These are phyloP conservation scores for Termitomyces sp. DNA, from an alignment of 768 basidiomycete species.

Conservation along the genomic window DNA sequence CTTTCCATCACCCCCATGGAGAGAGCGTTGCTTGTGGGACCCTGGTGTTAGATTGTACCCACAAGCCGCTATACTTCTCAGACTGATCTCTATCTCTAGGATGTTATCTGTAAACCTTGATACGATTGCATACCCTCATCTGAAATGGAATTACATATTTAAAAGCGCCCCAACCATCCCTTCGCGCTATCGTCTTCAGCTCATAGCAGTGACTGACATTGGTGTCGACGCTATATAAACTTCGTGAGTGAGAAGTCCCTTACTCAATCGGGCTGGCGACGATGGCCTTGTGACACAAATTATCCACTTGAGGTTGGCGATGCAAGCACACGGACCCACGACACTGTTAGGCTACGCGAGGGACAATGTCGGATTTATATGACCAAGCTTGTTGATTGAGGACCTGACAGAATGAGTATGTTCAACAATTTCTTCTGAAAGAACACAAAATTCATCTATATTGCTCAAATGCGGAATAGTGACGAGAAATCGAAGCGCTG, in stretches of 20 bases:
- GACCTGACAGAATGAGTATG: not conserved
- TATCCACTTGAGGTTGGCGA: not conserved
- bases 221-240: not conserved
- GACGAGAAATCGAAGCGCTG: not conserved
- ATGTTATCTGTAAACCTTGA: not conserved
- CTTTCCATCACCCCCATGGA: not conserved
- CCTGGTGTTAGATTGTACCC: not conserved
- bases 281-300: not conserved
- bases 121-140: not conserved
- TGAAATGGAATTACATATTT: not conserved
- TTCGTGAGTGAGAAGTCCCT: not conserved
- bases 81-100: not conserved
- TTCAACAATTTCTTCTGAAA: not conserved
- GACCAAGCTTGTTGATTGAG: not conserved
- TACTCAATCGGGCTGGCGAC: not conserved
- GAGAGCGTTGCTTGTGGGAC: not conserved
- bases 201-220: not conserved
- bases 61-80: not conserved
- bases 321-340: constrained; percentile 3
- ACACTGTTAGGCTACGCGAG: not conserved
- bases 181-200: not conserved
- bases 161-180: not conserved
- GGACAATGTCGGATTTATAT: not conserved
- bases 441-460: not conserved
- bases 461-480: not conserved